Conservation (phyloP, 2,329 filamentous ascomycete species). For the Nigrograna mackinnonii region DNA sequence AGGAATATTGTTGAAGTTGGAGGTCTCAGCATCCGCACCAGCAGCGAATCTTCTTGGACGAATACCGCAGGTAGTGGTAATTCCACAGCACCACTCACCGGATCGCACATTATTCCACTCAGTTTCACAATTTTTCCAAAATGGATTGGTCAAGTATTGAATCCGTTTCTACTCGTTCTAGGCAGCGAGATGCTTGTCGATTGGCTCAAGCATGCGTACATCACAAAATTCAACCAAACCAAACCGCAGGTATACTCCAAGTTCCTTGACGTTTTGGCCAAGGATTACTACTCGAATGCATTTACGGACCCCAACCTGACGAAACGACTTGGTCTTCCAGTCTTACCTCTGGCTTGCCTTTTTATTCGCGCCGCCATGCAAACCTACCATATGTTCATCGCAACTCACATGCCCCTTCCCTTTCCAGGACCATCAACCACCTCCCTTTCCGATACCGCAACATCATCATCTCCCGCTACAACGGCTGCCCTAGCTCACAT, state of each 20-base stretch:
- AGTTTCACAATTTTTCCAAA: conserved; percentile 89
- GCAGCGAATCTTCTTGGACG: conserved; percentile 27
- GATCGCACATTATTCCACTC: conserved; percentile 78
- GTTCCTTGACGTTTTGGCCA: conserved; percentile 90
- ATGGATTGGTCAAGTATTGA: conserved; percentile 86
- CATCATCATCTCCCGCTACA: conserved; percentile 67
- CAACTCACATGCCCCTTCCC: conserved; percentile 79
- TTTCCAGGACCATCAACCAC: conserved; percentile 63
- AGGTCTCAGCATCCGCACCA: conserved; percentile 64
- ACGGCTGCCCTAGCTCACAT: conserved; percentile 78
- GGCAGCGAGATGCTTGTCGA: conserved; percentile 97
- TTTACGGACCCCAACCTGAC: conserved; percentile 91
- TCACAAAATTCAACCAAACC: conserved; percentile 98
- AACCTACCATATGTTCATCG: conserved; percentile 97
- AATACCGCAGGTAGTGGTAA: conserved; percentile 52
- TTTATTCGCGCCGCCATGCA: conserved; percentile 95
- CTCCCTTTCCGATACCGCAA: conserved; percentile 61
- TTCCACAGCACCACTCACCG: conserved; percentile 58
- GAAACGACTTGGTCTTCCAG: conserved; percentile 83
- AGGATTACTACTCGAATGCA: conserved; percentile 96
- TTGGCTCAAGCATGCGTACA: conserved; percentile 96
- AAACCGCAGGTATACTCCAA: conserved; percentile 87
- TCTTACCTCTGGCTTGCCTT: conserved; percentile 89
- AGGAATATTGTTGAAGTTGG: conserved; percentile 96
- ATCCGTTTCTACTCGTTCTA: conserved; percentile 90